Conservation (phyloP, 2,329 filamentous ascomycete species). For the Neoscytalidium dimidiatum region DNA sequence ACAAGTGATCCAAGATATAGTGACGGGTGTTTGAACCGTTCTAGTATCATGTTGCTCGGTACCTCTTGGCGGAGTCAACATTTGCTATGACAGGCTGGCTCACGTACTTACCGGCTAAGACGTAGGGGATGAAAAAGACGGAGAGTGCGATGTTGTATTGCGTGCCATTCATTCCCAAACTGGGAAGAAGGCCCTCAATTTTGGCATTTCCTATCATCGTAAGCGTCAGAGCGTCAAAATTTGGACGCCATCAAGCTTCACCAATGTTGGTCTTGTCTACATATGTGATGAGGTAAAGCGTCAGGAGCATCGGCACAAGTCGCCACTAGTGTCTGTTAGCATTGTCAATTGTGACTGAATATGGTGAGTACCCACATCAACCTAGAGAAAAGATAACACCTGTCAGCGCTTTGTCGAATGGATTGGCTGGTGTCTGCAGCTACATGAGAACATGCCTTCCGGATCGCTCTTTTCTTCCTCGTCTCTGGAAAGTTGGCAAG, state of each 20-base stretch:
- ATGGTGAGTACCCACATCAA: background rate
- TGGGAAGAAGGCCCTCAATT: slow-evolving; percentile 32
- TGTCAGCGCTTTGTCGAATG: background rate
- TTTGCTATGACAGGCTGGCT: background rate
- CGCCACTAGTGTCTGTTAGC: slow-evolving; percentile 22
- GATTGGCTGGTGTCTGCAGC: background rate
- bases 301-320: slow-evolving; percentile 27
- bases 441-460: slow-evolving; percentile 23
- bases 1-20: slow-evolving; percentile 43
- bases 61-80: slow-evolving; percentile 27
- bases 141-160: slow-evolving; percentile 65
- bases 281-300: slow-evolving; percentile 33
- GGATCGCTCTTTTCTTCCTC: slow-evolving; percentile 27
- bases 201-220: slow-evolving; percentile 43
- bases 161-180: slow-evolving; percentile 45
- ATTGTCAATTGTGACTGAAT: no score
- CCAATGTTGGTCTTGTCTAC: slow-evolving; percentile 29
- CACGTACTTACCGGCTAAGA: slow-evolving; percentile 33
- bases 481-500: slow-evolving; percentile 27
- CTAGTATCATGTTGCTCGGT: slow-evolving; percentile 61
- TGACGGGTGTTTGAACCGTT: slow-evolving; percentile 53
- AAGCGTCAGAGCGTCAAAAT: background rate
- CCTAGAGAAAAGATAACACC: background rate
- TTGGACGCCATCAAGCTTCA: background rate
- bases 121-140: slow-evolving; percentile 58